These are phyloP conservation scores for Metschnikowia picachoensis DNA, from an alignment of 805 yeast genomes.

Conservation along the genomic window DNA sequence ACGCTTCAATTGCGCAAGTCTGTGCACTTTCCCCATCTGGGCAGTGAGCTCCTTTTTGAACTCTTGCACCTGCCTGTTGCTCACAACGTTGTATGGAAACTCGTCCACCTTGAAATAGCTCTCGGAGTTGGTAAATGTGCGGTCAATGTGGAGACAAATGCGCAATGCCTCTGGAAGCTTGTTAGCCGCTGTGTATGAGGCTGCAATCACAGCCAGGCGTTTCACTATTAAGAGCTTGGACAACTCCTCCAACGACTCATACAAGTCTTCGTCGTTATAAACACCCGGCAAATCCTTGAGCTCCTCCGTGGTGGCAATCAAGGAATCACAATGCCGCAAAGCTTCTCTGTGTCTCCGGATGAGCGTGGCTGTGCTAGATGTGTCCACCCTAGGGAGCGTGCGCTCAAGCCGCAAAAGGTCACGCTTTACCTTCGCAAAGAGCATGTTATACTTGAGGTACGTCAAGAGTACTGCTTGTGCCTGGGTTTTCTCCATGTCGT, in stretches of 20 bases:
- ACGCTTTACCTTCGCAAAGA: conserved; percentile 67
- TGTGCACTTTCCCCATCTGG: conserved; percentile 30
- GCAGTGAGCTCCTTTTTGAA: conserved; percentile 20
- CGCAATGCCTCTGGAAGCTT: conserved; percentile 47
- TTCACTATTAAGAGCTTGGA: conserved; percentile 43
- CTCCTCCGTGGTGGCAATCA: conserved; percentile 52
- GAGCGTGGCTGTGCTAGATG: conserved; percentile 8
- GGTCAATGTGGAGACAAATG: conserved; percentile 27
- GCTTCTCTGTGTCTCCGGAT: conserved; percentile 34
- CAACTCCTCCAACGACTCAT: conserved; percentile 49
- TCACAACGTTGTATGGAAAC: conserved; percentile 43
- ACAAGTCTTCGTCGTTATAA: conserved; percentile 71
- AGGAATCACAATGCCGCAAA: conserved; percentile 46
- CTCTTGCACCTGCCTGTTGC: conserved; percentile 26
- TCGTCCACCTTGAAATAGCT: conserved; percentile 30
- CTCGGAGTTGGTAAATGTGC: conserved; percentile 15
- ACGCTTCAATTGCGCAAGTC: conserved; percentile 45
- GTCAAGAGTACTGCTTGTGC: conserved; percentile 72
- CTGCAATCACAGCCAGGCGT: conserved; percentile 44
- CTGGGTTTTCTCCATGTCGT: conserved; percentile 58
- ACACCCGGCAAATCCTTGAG: conserved; percentile 88
- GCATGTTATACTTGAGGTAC: conserved; percentile 64
- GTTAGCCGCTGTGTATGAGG: conserved; percentile 38
- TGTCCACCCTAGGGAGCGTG: conserved; percentile 16
- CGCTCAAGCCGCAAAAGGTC: conserved; percentile 51